phyloP scores from a whole-genome alignment of 305 asterid genomes.

The Solanum hybrid region DNA sequence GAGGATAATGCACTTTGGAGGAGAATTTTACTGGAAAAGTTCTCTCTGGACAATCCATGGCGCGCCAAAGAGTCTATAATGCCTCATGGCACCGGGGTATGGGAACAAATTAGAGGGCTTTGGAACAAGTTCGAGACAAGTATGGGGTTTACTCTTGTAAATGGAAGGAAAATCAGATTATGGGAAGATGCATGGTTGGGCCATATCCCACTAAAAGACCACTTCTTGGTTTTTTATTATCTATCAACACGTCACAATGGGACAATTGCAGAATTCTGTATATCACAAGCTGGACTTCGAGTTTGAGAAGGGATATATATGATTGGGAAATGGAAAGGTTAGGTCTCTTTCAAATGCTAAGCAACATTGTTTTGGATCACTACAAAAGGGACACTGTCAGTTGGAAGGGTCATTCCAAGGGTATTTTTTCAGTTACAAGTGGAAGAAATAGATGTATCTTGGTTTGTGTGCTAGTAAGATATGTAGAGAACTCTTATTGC shows the following conservation, averaged over 20 bases:
- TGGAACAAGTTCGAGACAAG: not conserved
- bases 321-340: not conserved
- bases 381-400: not conserved
- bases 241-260: not conserved
- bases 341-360: not conserved
- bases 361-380: not conserved
- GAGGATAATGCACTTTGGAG: not conserved
- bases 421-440: not conserved
- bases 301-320: not conserved
- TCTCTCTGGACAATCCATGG: not conserved
- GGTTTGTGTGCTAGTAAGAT: not conserved
- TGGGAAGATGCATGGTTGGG: not conserved
- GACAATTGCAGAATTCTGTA: not conserved
- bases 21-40: not conserved
- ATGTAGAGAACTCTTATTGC: not conserved
- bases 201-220: not conserved
- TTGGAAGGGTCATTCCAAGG: not conserved
- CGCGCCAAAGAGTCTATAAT: not conserved
- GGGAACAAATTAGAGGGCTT: not conserved
- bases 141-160: not conserved
- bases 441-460: not conserved
- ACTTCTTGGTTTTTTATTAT: not conserved
- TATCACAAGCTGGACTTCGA: not conserved
- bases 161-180: not conserved
- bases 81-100: not conserved